Evolutionary conservation across 352 stramenopile species (phyloP), one percentile per base, ranked within the genome.

Genomic region (Blastocystis sp.): DNA sequence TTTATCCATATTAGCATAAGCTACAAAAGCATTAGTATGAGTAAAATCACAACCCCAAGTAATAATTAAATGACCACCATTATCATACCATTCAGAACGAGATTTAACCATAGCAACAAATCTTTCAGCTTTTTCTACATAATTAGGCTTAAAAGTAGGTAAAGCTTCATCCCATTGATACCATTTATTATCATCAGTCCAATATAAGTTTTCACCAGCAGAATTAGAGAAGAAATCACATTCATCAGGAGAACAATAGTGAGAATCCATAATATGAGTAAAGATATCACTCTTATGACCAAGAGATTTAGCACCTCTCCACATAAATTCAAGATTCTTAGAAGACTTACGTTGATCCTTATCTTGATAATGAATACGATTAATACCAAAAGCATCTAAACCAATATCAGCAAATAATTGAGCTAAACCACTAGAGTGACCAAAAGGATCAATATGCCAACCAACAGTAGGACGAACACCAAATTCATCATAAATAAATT

Each of bases 391-490:
- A 10, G 84, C 84, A 47, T 95, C 81, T 65, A 96, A 95, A 35
- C 86, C 88, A 16, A 91, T 75, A 24, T 80, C 77, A 3, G 75
- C 70, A 0, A 80, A 88, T 23, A 96, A 67, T 19, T 93, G 56
- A 35, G 52, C 55, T 30, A 58, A 55, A 27, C 57, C 65, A 27
- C 68, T 56, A 2, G 74, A 83, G 71, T 88, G 79, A 4, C 79
- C 88, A 65, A 95, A 96, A 16, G 90, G 90, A 74, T 98, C 90
- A 56, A 96, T 90, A 68, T 95, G 86, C 88, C 88, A 96, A 11
- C 81, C 85, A 25, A 94, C 90, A n/a, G 74, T 83, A 7, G 90
- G 88, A 37, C 82, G 82, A 13, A 83, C 72, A 18, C 77, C 77
- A 62, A 98, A 91, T 68, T 94, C 81, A 23, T 81, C 65, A 55